phyloP scores from a whole-genome alignment of 73 alveolate genomes.

The Blepharisma japonicum region DNA sequence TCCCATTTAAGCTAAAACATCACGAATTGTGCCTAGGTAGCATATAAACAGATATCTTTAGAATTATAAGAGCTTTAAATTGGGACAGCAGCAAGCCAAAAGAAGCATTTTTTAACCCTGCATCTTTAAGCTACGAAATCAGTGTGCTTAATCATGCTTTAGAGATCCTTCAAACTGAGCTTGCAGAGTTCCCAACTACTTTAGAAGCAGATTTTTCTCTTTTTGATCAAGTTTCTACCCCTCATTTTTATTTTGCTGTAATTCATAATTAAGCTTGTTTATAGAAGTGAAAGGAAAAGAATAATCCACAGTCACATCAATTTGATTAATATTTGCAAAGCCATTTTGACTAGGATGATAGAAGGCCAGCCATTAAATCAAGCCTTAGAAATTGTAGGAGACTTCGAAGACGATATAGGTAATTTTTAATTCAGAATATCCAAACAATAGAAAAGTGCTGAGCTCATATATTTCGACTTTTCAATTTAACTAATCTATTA shows the following conservation, averaged over 20 bases:
- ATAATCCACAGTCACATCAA: neutral
- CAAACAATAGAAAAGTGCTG: too few relatives aligned
- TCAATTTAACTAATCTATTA: too few relatives aligned
- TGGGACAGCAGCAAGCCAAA: neutral
- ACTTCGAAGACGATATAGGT: too few relatives aligned
- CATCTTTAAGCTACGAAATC: neutral
- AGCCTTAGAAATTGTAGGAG: too few relatives aligned
- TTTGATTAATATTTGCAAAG: neutral
- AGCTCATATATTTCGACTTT: too few relatives aligned
- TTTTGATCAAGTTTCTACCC: neutral
- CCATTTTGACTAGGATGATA: too few relatives aligned
- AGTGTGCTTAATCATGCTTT: neutral
- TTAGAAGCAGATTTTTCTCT: conserved; percentile 17
- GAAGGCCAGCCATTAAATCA: too few relatives aligned
- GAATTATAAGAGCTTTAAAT: neutral
- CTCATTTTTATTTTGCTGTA: neutral
- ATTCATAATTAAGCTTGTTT: neutral
- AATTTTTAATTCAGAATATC: too few relatives aligned
- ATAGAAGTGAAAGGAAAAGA: conserved; percentile 1
- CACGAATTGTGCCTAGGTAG: neutral
- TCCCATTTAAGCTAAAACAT: conserved; percentile 8
- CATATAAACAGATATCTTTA: neutral
- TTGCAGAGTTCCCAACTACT: neutral
- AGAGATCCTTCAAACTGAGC: neutral
- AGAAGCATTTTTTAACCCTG: neutral